A percentile compares a stretch with the other conserved stretches of the same genome.
Conservation (phyloP, 2,329 filamentous ascomycete genomes). For the Botryosphaeria agaves region DNA sequence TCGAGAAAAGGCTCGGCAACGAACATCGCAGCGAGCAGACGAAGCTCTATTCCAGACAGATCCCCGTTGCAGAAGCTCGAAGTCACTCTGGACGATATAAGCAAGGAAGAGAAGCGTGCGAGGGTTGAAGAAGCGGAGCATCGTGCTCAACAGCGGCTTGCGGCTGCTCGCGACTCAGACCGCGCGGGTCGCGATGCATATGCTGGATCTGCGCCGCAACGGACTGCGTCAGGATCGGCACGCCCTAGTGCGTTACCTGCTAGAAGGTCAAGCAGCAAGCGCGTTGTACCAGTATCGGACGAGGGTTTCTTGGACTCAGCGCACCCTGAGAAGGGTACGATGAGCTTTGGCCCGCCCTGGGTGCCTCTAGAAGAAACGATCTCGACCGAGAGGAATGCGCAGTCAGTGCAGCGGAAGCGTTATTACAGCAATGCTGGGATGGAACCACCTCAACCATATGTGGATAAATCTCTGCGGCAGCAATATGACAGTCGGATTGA, state of each 20-base stretch:
- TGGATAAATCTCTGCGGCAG: too few species aligned
- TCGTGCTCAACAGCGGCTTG: slow-evolving; percentile 45
- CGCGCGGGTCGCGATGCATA: slow-evolving; percentile 7
- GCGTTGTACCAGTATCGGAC: background rate
- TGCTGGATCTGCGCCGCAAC: background rate
- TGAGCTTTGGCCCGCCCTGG: slow-evolving; percentile 2
- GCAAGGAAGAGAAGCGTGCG: slow-evolving; percentile 86
- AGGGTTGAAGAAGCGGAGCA: slow-evolving; percentile 69
- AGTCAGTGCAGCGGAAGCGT: background rate
- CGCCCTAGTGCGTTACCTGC: background rate
- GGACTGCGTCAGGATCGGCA: background rate
- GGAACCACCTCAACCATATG: too few species aligned
- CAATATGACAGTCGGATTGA: too few species aligned
- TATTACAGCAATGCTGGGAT: too few species aligned
- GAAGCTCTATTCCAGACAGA: slow-evolving; percentile 55
- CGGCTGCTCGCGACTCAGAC: slow-evolving; percentile 17
- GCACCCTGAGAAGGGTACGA: slow-evolving; percentile 1
- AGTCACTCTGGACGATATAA: slow-evolving; percentile 77
- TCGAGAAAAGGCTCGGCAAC: slow-evolving; percentile 1
- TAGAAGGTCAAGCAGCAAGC: background rate
- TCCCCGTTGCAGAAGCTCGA: slow-evolving; percentile 91
- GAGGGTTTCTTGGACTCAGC: slow-evolving; percentile 2
- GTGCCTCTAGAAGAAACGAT: too few species aligned
- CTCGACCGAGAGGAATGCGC: too few species aligned
- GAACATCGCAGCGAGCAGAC: slow-evolving; percentile 7